Evolutionary conservation across 139 green algal genomes (phyloP).

Genomic region (Chlamydomonas sp.): DNA sequence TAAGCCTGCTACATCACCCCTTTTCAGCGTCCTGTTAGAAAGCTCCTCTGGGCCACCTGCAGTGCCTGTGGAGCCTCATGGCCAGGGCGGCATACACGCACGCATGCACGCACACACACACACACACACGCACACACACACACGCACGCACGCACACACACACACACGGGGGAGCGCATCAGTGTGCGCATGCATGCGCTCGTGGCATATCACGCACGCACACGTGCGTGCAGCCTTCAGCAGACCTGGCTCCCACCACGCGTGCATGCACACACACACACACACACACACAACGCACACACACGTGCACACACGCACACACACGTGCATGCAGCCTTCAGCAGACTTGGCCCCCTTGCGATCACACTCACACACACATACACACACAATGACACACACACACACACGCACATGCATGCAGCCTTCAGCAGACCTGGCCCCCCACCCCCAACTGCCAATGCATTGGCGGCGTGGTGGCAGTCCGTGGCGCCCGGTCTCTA

Average conservation of each 20-base stretch:
- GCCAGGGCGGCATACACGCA: too few species aligned
- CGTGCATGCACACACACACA: constrained; percentile 3
- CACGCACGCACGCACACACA: neutral
- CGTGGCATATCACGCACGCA: neutral
- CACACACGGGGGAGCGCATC: neutral
- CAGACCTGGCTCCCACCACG: neutral
- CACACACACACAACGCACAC: constrained; percentile 13
- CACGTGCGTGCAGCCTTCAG: neutral
- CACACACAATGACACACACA: neutral
- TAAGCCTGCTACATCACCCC: neutral
- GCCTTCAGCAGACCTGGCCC: neutral
- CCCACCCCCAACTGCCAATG: neutral
- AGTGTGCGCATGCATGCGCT: neutral
- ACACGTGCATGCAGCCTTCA: neutral
- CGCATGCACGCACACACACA: neutral
- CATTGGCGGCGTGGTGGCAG: too few species aligned
- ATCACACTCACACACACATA: too few species aligned
- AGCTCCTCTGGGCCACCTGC: neutral
- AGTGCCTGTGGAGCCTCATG: constrained; percentile 1
- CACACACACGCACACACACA: constrained; percentile 11
- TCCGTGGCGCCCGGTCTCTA: neutral
- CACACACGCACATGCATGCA: neutral
- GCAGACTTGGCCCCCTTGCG: too few species aligned
- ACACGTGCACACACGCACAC: constrained; percentile 8
- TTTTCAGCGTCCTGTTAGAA: neutral